Evolutionary conservation across 23 red algal genomes (phyloP).

Genomic region (Gracilaria domingensis): DNA sequence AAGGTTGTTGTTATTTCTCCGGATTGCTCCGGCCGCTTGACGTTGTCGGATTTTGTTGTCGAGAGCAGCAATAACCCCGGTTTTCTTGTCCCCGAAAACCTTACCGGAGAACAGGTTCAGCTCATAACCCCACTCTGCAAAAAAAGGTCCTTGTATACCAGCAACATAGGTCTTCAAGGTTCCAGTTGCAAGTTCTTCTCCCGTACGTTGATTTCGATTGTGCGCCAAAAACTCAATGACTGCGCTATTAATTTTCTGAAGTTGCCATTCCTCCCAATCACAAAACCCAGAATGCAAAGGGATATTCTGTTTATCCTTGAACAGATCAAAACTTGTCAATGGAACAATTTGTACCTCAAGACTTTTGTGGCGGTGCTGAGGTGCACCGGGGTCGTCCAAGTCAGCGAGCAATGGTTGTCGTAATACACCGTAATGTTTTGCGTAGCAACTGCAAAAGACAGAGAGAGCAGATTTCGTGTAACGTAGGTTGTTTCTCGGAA

Average conservation of each 20-base stretch:
- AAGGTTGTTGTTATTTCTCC: slow-evolving; percentile 2
- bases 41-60: slow-evolving; percentile 8
- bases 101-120: neutral
- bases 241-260: slow-evolving; percentile 1
- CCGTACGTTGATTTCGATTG: neutral
- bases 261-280: too few relatives aligned
- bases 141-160: neutral
- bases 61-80: neutral
- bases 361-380: too few relatives aligned
- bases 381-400: too few relatives aligned
- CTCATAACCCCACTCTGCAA: neutral
- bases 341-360: too few relatives aligned
- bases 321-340: too few relatives aligned
- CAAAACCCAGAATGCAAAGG: too few relatives aligned
- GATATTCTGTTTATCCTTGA: too few relatives aligned
- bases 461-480: too few relatives aligned
- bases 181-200: neutral
- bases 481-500: too few relatives aligned
- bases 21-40: neutral
- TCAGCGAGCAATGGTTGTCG: too few relatives aligned
- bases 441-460: too few relatives aligned
- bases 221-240: neutral
- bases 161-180: neutral
- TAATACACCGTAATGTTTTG: too few relatives aligned
- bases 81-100: neutral